Evolutionary conservation across 2,329 filamentous ascomycete genomes (phyloP).

Genomic region (Colletotrichum agaves): DNA sequence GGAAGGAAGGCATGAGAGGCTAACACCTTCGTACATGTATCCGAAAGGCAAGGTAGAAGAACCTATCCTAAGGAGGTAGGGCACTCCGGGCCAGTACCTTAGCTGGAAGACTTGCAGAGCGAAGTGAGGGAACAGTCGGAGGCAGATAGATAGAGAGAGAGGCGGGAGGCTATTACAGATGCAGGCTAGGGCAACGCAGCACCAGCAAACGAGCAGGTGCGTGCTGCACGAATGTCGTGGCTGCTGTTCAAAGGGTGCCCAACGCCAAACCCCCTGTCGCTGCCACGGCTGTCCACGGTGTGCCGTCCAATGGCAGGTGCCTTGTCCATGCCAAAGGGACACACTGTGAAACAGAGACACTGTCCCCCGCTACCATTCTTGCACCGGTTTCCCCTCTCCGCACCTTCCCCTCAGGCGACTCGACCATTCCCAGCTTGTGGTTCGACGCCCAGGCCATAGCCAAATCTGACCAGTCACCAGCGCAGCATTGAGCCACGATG

Average conservation of each 20-base stretch:
- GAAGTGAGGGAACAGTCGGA: neutral
- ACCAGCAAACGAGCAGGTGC: conserved; percentile 35
- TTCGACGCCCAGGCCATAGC: conserved; percentile 26
- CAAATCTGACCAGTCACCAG: conserved; percentile 34
- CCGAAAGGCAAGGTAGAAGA: neutral
- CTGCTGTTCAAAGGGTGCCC: conserved; percentile 55
- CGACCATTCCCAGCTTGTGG: neutral
- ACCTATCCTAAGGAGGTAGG: neutral
- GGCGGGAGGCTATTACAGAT: conserved; percentile 18
- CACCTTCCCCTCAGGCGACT: conserved; percentile 7
- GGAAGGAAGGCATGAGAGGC: conserved; percentile 6
- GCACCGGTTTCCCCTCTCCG: conserved; percentile 14
- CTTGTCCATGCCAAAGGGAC: conserved; percentile 33
- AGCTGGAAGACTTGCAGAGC: neutral
- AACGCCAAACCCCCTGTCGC: conserved; percentile 32
- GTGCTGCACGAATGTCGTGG: conserved; percentile 60
- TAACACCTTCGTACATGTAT: neutral
- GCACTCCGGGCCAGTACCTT: neutral
- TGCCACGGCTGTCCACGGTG: neutral
- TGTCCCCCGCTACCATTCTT: conserved; percentile 24
- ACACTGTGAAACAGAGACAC: neutral
- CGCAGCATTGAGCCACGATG: neutral
- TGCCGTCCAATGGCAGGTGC: conserved; percentile 18
- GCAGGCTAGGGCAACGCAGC: conserved; percentile 32
- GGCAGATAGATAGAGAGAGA: neutral